Conservation (phyloP, 495 filamentous ascomycete genomes). For the Penicillium argentinense region DNA sequence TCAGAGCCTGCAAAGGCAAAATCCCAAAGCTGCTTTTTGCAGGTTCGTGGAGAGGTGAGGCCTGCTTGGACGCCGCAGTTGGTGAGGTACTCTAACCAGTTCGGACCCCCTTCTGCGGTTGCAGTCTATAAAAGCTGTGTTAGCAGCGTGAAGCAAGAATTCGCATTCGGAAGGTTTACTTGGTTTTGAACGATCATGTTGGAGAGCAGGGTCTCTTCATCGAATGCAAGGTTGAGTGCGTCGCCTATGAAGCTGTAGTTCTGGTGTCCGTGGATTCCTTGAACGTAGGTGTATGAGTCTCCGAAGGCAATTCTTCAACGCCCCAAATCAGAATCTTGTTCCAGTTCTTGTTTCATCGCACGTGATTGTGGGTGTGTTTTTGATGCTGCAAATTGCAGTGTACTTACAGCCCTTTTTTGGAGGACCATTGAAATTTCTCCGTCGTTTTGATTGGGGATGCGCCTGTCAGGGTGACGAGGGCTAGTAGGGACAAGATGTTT, state of each 20-base stretch:
- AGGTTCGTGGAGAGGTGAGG: conserved; percentile 35
- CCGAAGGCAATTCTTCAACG: conserved; percentile 44
- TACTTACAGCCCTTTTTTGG: conserved; percentile 32
- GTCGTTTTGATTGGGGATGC: conserved; percentile 9
- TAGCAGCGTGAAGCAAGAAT: not conserved
- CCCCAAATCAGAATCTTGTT: not conserved
- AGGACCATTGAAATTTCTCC: conserved; percentile 31
- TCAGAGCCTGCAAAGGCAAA: conserved; percentile 57
- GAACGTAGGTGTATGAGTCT: conserved; percentile 56
- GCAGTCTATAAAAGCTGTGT: conserved; percentile 13
- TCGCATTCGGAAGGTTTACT: conserved; percentile 13
- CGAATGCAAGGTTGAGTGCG: conserved; percentile 37
- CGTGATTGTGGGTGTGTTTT: not conserved
- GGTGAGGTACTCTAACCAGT: conserved; percentile 52
- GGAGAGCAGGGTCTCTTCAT: conserved; percentile 36
- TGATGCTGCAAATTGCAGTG: not conserved
- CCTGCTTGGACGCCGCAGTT: conserved; percentile 40
- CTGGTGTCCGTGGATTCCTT: conserved; percentile 46
- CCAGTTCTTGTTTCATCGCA: too few species aligned
- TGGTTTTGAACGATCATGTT: conserved; percentile 53
- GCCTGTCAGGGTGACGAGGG: not conserved
- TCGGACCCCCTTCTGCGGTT: conserved; percentile 50
- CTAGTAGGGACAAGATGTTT: not conserved
- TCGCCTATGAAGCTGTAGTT: conserved; percentile 54
- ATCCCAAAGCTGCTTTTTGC: conserved; percentile 51